These are phyloP conservation scores for Aechmea fasciata DNA, from an alignment of 176 grass and related monocot genomes.

Conservation along the genomic window DNA sequence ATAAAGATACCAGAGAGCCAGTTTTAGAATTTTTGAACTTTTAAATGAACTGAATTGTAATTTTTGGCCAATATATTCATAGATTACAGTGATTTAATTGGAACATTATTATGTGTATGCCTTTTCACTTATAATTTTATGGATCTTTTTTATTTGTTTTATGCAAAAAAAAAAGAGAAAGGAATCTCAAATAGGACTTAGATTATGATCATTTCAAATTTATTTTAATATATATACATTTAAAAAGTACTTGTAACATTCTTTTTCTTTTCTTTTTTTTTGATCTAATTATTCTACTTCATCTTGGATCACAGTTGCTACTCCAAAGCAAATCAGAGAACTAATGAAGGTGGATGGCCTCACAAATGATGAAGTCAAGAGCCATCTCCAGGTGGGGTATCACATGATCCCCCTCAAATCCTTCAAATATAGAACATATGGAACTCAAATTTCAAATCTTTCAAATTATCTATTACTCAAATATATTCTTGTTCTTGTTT, in stretches of 20 bases:
- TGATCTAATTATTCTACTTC: background rate
- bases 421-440: background rate
- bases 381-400: background rate
- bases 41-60: no score
- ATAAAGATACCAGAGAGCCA: no score
- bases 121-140: background rate
- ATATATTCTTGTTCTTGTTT: background rate
- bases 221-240: no score
- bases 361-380: conserved; percentile 5
- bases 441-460: background rate
- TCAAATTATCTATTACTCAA: background rate
- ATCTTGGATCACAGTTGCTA: background rate
- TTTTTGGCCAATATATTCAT: no score
- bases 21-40: no score
- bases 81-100: no score
- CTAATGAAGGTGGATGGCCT: conserved; percentile 3
- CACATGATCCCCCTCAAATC: background rate
- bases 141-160: background rate
- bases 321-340: conserved; percentile 3
- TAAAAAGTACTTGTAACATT: background rate
- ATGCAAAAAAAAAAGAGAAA: background rate
- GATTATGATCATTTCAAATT: background rate
- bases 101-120: no score
- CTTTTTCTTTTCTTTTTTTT: background rate
- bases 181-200: background rate